Percentiles rank a stretch among this genome's conserved stretches.
Evolutionary conservation across 2,329 filamentous ascomycete species (phyloP).

Genomic region (Cytospora mali): DNA sequence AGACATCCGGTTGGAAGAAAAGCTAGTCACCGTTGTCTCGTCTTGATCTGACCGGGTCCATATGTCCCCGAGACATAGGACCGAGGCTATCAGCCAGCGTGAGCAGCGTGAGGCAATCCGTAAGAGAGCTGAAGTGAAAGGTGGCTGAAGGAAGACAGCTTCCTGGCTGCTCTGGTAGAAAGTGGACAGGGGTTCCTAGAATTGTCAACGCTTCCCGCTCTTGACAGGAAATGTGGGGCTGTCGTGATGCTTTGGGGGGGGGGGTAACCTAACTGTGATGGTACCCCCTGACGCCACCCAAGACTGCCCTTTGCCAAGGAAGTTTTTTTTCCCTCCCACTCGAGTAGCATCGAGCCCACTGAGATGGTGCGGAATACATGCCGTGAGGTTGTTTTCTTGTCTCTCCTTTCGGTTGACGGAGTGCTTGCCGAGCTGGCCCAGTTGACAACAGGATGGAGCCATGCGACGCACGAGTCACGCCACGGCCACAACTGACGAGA

Average conservation of each 20-base stretch:
- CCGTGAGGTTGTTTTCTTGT: constrained; percentile 4
- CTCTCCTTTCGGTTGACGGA: constrained; percentile 3
- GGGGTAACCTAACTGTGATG: too few relatives aligned
- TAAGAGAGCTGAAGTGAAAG: background rate
- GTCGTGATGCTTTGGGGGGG: background rate
- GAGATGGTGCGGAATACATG: background rate
- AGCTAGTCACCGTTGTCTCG: background rate
- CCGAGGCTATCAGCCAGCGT: too few relatives aligned
- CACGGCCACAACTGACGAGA: constrained; percentile 8
- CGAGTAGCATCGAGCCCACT: background rate
- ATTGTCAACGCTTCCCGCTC: constrained; percentile 18
- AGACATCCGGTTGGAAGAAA: background rate
- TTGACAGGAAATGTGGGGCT: constrained; percentile 29
- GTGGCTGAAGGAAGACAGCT: constrained; percentile 5
- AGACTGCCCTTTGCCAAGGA: background rate
- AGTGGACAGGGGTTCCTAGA: constrained; percentile 20
- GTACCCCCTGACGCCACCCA: constrained; percentile 20
- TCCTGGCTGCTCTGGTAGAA: constrained; percentile 7
- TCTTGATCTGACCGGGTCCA: background rate
- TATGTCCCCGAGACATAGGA: background rate
- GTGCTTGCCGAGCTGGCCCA: constrained; percentile 12
- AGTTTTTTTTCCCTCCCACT: background rate
- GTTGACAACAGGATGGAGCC: constrained; percentile 8
- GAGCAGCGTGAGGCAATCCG: too few relatives aligned
- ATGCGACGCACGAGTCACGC: constrained; percentile 21